Base-by-base conservation (phyloP, 2,329 filamentous ascomycete genomes). In the Mycogone perniciosa region DNA sequence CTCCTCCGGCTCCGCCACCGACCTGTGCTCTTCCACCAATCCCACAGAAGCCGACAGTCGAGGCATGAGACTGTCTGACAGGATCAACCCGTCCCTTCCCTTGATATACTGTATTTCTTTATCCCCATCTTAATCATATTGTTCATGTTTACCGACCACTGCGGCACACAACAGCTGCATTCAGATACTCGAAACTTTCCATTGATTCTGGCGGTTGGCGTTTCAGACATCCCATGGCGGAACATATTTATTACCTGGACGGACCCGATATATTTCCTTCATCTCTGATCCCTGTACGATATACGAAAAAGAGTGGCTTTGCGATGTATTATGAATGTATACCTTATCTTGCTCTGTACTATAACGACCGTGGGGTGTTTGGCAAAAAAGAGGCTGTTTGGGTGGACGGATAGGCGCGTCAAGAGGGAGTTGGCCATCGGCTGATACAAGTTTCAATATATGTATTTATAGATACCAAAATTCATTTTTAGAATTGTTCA, bases 1-100 rank as follows among this genome's bases (percentile, higher is more conserved):
- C 77, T 31, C 78, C 78, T 1, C 77, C 73, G 11, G 75, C 70
- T 10, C 79, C 79, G 6, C 79, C 79, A 5, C 79, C 79, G 27
- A 79, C 68, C 8, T 74, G 73, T 56, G 77, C 78, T 10, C 68
- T 82, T 26, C 79, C 79, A 13, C 78, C 79, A 0, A 30, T 50
- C 30, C 48, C 48, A 20, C 52, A 57, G 10, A 63, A 59, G 30
- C 52, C 54, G 40, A 54, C 53, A 39, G 51, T 55, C 44, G 57
- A 50, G 42, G 54, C 54, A n/a, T 63, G 44, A 53, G 10, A 38
- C 20, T 9, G n/a, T 38, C 27, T 8, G n/a, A 7, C 8, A 26
- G 9, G 33, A 35, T 35, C 33, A 35, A 35, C 33, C 33, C 7
- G 7, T 8, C 11, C 33, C 33, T 7, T 8, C 33, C 7, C 7